Evolutionary conservation across 148 eudicot species (phyloP).

Genomic region (Oxyria digyna): DNA sequence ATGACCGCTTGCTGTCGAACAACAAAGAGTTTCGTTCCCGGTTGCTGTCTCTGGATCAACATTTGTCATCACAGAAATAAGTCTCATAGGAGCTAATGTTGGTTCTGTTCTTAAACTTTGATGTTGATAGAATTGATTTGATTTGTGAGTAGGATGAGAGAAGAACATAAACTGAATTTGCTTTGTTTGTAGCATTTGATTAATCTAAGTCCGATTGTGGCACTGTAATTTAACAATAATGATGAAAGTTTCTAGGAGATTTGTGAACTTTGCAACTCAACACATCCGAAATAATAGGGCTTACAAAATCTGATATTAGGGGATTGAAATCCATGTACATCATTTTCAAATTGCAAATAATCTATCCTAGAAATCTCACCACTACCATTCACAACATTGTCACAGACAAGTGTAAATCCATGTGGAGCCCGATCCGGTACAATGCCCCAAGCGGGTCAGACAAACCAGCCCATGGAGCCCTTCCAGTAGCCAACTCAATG

Average conservation of each 20-base stretch:
- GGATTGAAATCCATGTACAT: background rate
- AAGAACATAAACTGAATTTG: no score
- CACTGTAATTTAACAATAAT: background rate
- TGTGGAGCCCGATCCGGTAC: conserved; percentile 25
- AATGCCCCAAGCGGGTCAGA: conserved; percentile 28
- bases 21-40: conserved; percentile 40
- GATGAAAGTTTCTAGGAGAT: no score
- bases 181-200: background rate
- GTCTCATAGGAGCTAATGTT: background rate
- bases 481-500: conserved; percentile 53
- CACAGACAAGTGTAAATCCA: background rate
- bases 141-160: no score
- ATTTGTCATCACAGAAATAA: conserved; percentile 29
- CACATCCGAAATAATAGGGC: background rate
- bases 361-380: background rate
- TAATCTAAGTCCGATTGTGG: background rate
- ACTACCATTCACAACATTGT: background rate
- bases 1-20: conserved; percentile 37
- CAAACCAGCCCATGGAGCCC: conserved; percentile 32
- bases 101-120: background rate
- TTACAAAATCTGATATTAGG: background rate
- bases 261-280: background rate
- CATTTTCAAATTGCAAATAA: background rate
- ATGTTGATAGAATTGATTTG: no score
- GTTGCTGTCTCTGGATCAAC: conserved; percentile 25